Percentiles rank a stretch among this genome's conserved stretches.
Evolutionary conservation across 257 asterid genomes (phyloP).

Genomic region (Coffea eugenioides): DNA sequence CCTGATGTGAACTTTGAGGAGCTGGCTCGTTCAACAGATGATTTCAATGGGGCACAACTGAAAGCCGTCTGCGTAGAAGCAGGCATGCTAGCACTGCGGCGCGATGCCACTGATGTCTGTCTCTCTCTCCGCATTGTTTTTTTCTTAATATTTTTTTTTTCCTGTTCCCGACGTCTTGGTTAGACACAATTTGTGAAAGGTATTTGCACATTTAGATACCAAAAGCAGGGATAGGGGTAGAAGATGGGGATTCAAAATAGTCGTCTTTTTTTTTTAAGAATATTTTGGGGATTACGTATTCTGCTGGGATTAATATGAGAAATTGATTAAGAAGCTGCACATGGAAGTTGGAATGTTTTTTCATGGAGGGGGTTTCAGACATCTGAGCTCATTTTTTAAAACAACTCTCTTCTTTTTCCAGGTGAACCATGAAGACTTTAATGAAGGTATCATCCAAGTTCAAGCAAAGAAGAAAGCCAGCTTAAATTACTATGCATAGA

Average conservation of each 20-base stretch:
- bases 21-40: constrained; percentile 97
- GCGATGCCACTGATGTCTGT: constrained; percentile 93
- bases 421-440: constrained; percentile 96
- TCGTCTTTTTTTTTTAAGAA: background rate
- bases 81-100: constrained; percentile 96
- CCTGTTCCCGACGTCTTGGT: background rate
- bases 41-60: constrained; percentile 94
- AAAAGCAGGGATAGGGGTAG: background rate
- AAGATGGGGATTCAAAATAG: background rate
- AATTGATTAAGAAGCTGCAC: background rate
- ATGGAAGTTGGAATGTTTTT: background rate
- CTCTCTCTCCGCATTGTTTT: background rate
- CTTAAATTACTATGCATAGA: constrained; percentile 78
- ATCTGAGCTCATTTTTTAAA: background rate
- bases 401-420: constrained; percentile 9
- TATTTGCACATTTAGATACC: background rate
- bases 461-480: constrained; percentile 93
- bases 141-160: too few relatives aligned
- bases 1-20: constrained; percentile 98
- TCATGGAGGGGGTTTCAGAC: background rate
- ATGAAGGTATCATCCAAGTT: constrained; percentile 95
- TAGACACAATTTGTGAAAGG: background rate
- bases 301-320: background rate
- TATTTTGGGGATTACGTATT: background rate
- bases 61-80: constrained; percentile 99